Conservation (phyloP, 2,329 filamentous ascomycete genomes). For the Penicillium sp. region DNA sequence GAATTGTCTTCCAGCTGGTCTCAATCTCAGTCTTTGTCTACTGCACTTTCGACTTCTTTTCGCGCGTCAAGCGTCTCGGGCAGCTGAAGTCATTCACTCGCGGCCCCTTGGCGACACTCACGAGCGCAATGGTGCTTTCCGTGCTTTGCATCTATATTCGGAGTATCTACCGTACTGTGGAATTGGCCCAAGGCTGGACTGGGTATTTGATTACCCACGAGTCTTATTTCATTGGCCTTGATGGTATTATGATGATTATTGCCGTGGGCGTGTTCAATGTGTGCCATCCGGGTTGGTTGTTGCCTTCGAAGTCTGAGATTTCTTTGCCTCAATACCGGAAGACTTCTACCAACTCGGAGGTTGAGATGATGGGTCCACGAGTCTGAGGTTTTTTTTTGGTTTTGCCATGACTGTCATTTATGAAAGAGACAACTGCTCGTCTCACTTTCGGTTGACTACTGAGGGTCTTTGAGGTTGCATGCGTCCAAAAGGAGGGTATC, state of each 20-base stretch:
- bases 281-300: constrained; percentile 48
- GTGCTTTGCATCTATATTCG: constrained; percentile 51
- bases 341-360: constrained; percentile 9
- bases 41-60: constrained; percentile 52
- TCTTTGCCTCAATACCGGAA: constrained; percentile 7
- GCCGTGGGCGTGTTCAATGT: constrained; percentile 49
- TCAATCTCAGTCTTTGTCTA: constrained; percentile 57
- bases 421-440: neutral
- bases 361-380: constrained; percentile 11
- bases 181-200: constrained; percentile 53
- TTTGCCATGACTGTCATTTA: neutral
- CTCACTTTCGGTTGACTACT: neutral
- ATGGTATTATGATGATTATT: constrained; percentile 52
- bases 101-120: constrained; percentile 33
- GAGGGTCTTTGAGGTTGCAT: neutral
- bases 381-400: neutral
- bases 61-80: constrained; percentile 33
- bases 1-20: constrained; percentile 60
- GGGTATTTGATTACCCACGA: constrained; percentile 55
- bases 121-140: constrained; percentile 45
- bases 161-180: constrained; percentile 54
- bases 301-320: constrained; percentile 28
- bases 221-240: constrained; percentile 53
- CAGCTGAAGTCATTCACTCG: constrained; percentile 26
- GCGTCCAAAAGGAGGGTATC: neutral